Evolutionary conservation across 2,329 filamentous ascomycete species (phyloP).

Genomic region (Aureobasidium subglaciale): DNA sequence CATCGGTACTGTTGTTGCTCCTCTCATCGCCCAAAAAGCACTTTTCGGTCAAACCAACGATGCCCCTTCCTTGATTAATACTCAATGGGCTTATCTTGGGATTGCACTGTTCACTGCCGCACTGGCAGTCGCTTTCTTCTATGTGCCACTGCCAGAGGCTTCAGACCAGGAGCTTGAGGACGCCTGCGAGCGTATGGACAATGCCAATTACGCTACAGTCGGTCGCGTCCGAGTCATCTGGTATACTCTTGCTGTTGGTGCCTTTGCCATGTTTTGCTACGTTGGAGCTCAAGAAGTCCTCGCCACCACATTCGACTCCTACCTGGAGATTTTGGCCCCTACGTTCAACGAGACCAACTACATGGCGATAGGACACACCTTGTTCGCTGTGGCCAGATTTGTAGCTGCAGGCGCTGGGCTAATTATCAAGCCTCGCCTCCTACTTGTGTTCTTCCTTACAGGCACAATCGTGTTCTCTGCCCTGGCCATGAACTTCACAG

Average conservation of each 20-base stretch:
- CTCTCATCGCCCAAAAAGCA: conserved; percentile 52
- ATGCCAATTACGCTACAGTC: conserved; percentile 41
- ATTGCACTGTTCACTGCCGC: conserved; percentile 55
- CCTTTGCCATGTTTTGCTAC: conserved; percentile 53
- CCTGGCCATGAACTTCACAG: conserved; percentile 44
- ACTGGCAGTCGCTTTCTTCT: conserved; percentile 54
- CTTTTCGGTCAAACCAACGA: conserved; percentile 45
- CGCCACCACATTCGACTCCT: conserved; percentile 41
- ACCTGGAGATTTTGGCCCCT: conserved; percentile 36
- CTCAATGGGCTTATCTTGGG: conserved; percentile 59
- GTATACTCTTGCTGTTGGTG: conserved; percentile 48
- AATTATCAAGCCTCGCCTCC: conserved; percentile 51
- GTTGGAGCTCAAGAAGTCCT: conserved; percentile 54
- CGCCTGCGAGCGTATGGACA: conserved; percentile 44
- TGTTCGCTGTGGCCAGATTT: conserved; percentile 54
- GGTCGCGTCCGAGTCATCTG: conserved; percentile 45
- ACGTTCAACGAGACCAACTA: conserved; percentile 34
- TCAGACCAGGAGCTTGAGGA: conserved; percentile 54
- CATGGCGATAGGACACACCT: conserved; percentile 48
- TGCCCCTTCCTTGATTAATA: conserved; percentile 49
- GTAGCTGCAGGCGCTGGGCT: conserved; percentile 46
- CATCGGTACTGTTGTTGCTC: conserved; percentile 52
- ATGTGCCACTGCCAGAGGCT: conserved; percentile 55
- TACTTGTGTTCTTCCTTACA: conserved; percentile 48
- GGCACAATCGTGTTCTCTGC: conserved; percentile 47